A percentile compares a stretch with the other conserved stretches of the same genome.
These are phyloP conservation scores for Penicillium lividum DNA, from an alignment of 495 filamentous ascomycete genomes.

Conservation along the genomic window DNA sequence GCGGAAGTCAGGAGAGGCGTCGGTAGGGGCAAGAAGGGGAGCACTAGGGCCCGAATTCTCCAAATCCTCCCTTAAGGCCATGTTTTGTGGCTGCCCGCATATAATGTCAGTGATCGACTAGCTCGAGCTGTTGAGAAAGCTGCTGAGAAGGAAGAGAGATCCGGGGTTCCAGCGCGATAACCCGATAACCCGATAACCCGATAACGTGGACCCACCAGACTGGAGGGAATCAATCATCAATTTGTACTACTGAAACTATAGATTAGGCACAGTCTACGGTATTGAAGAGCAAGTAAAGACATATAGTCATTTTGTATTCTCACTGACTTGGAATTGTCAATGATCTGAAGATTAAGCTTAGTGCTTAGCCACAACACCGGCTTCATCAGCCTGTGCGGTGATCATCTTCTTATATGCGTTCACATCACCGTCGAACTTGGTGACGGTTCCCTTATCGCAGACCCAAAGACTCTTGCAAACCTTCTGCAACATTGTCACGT, in stretches of 20 bases:
- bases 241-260: not conserved
- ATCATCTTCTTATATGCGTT: constrained; percentile 98
- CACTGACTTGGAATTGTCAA: not conserved
- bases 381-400: constrained; percentile 80
- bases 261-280: not conserved
- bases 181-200: not conserved
- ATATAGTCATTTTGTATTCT: not conserved
- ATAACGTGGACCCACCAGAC: not conserved
- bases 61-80: constrained; percentile 28
- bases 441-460: constrained; percentile 92
- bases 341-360: constrained; percentile 16
- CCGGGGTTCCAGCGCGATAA: constrained; percentile 9
- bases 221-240: not conserved
- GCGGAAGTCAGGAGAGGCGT: constrained; percentile 15
- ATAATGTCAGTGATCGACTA: not conserved
- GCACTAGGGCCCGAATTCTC: constrained; percentile 28
- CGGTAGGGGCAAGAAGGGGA: constrained; percentile 32
- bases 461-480: constrained; percentile 96
- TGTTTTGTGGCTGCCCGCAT: constrained; percentile 17
- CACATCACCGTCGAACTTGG: constrained; percentile 93
- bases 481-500: constrained; percentile 97
- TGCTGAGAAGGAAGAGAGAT: constrained; percentile 2
- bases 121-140: not conserved
- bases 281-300: not conserved
- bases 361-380: constrained; percentile 66